Conservation (phyloP, 208 protist genomes). For the Leishmania lainsoni region DNA sequence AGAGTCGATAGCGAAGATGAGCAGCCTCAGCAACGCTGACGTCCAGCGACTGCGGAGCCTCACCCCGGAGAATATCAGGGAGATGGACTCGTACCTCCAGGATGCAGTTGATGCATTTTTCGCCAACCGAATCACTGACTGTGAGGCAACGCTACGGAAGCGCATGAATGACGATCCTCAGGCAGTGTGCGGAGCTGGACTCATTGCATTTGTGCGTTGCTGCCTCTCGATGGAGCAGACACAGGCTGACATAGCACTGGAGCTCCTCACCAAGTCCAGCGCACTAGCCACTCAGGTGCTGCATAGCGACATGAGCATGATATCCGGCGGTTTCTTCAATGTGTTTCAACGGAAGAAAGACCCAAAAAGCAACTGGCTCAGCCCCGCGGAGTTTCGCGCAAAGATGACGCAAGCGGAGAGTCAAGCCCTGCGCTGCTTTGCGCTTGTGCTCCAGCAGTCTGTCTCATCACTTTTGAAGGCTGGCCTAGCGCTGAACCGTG, state of each 20-base stretch:
- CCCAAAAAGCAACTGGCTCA: constrained; percentile 31
- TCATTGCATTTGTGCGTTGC: constrained; percentile 50
- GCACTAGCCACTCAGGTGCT: constrained; percentile 46
- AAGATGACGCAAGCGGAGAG: constrained; percentile 53
- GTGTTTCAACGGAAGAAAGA: constrained; percentile 34
- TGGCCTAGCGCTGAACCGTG: constrained; percentile 53
- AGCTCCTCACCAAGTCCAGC: constrained; percentile 34
- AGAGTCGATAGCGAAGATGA: constrained; percentile 5
- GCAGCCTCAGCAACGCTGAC: constrained; percentile 25
- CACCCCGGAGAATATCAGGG: constrained; percentile 38
- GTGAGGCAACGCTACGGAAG: constrained; percentile 42
- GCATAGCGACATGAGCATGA: constrained; percentile 14
- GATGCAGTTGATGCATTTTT: constrained; percentile 56
- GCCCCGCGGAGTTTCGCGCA: constrained; percentile 52
- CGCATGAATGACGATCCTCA: constrained; percentile 40
- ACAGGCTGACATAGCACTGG: constrained; percentile 43
- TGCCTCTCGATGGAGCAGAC: constrained; percentile 58
- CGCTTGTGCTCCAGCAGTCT: constrained; percentile 50
- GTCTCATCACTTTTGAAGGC: constrained; percentile 45
- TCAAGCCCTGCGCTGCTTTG: constrained; percentile 49
- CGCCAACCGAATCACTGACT: constrained; percentile 52
- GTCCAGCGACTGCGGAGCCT: constrained; percentile 33
- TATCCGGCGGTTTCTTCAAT: constrained; percentile 29
- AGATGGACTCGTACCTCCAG: constrained; percentile 35
- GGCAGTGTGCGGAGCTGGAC: constrained; percentile 33